Evolutionary conservation across 257 asterid species (phyloP).

Genomic region (Solanum chmielewskii): DNA sequence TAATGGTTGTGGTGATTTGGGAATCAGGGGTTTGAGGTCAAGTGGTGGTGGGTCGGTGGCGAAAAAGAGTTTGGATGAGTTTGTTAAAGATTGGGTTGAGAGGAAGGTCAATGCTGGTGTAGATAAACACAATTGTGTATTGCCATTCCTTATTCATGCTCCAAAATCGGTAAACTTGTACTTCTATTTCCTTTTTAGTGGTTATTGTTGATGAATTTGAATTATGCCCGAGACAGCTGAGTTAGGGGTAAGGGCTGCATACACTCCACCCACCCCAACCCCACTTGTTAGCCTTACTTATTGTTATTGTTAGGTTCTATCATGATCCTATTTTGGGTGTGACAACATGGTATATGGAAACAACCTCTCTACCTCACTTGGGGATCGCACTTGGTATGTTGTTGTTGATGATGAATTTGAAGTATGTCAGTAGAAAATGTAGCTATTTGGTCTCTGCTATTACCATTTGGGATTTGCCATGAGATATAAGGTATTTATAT

Average conservation of each 20-base stretch:
- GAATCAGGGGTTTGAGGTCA: not conserved
- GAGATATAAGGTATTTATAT: not conserved
- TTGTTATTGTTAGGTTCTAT: not conserved
- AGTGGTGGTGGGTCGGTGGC: not conserved
- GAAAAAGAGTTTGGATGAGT: conserved; percentile 15
- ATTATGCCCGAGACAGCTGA: not conserved
- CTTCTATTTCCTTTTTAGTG: not conserved
- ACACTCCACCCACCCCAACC: not conserved
- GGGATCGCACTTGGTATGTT: not conserved
- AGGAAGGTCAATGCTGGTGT: conserved; percentile 35
- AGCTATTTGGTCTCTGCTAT: not conserved
- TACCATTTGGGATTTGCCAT: not conserved
- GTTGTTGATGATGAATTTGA: not conserved
- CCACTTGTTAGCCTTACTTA: not conserved
- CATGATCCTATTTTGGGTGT: not conserved
- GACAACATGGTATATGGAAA: not conserved
- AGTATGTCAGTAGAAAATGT: not conserved
- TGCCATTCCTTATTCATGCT: conserved; percentile 52
- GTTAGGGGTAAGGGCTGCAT: not conserved
- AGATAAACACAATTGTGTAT: conserved; percentile 27
- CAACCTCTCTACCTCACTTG: not conserved
- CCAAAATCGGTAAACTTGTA: conserved; percentile 36
- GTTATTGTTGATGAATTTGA: not conserved
- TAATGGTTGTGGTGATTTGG: not conserved
- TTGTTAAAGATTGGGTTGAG: conserved; percentile 33